Conservation (phyloP, 2,329 filamentous ascomycete genomes). For the Pseudopithomyces chartarum region DNA sequence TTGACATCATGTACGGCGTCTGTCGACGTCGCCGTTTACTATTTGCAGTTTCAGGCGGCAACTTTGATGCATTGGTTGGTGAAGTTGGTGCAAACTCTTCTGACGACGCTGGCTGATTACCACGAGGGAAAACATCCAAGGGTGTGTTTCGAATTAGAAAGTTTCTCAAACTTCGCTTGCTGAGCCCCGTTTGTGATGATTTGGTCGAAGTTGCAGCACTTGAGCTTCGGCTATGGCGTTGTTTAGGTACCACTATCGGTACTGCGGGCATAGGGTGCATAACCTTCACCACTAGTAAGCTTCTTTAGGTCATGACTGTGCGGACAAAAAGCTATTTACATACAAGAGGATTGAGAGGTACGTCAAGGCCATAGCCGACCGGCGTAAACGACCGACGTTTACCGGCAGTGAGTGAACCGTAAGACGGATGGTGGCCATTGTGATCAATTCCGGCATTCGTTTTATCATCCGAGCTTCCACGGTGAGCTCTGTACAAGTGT, state of each 20-base stretch:
- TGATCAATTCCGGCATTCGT: conserved; percentile 5
- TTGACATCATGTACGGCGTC: conserved; percentile 28
- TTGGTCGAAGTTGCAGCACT: conserved; percentile 2
- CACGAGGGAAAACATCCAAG: background rate
- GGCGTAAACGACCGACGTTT: conserved; percentile 17
- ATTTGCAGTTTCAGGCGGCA: conserved; percentile 6
- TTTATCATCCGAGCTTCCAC: conserved; percentile 11
- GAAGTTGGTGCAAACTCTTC: background rate
- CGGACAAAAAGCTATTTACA: background rate
- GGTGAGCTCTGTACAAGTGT: conserved; percentile 22
- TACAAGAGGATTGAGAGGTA: background rate
- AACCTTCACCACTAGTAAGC: background rate
- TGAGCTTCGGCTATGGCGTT: background rate
- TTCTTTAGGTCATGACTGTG: background rate
- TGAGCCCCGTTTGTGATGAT: conserved; percentile 3
- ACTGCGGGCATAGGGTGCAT: background rate
- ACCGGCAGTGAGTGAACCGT: conserved; percentile 11
- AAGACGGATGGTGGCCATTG: conserved; percentile 16
- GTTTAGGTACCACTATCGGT: background rate
- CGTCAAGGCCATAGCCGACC: conserved; percentile 14
- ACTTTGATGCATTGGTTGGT: background rate
- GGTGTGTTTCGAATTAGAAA: background rate
- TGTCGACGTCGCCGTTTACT: conserved; percentile 33
- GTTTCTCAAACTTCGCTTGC: conserved; percentile 4
- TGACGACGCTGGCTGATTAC: background rate